A percentile compares a stretch with the other conserved stretches of the same genome.
phyloP scores from a whole-genome alignment of 345 rosid genomes.

The Clausena lansium region DNA sequence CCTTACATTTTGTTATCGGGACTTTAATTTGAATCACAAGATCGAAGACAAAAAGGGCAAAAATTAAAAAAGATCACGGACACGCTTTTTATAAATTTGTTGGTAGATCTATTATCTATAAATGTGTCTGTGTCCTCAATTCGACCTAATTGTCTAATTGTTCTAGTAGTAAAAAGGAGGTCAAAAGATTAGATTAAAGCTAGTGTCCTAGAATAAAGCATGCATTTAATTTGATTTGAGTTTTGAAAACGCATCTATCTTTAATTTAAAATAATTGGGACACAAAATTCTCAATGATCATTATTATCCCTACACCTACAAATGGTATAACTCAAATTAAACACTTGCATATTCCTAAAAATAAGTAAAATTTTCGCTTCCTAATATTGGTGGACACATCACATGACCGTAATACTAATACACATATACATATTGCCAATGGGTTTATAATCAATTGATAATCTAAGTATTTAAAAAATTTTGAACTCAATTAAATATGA shows the following conservation, averaged over 20 bases:
- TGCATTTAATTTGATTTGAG: not conserved
- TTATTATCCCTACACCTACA: too few relatives aligned
- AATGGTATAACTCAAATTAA: too few relatives aligned
- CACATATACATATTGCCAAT: too few relatives aligned
- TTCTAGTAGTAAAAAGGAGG: not conserved
- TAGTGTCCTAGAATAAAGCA: not conserved
- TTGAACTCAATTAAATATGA: too few relatives aligned
- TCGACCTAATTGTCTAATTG: not conserved
- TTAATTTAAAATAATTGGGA: not conserved
- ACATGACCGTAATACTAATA: too few relatives aligned
- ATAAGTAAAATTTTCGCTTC: too few relatives aligned
- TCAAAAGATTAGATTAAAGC: not conserved
- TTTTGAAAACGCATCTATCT: not conserved
- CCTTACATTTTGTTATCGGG: not conserved
- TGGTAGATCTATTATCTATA: not conserved
- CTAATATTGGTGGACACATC: too few relatives aligned
- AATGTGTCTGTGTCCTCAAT: not conserved
- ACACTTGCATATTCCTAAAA: not conserved
- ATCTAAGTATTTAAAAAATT: too few relatives aligned
- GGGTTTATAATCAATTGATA: too few relatives aligned
- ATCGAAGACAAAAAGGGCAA: not conserved
- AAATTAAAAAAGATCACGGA: not conserved
- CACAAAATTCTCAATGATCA: too few relatives aligned
- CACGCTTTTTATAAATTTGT: not conserved
- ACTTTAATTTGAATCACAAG: conserved; percentile 16